Evolutionary conservation across 2,329 filamentous ascomycete genomes (phyloP).

Genomic region (Fusarium buharicum): DNA sequence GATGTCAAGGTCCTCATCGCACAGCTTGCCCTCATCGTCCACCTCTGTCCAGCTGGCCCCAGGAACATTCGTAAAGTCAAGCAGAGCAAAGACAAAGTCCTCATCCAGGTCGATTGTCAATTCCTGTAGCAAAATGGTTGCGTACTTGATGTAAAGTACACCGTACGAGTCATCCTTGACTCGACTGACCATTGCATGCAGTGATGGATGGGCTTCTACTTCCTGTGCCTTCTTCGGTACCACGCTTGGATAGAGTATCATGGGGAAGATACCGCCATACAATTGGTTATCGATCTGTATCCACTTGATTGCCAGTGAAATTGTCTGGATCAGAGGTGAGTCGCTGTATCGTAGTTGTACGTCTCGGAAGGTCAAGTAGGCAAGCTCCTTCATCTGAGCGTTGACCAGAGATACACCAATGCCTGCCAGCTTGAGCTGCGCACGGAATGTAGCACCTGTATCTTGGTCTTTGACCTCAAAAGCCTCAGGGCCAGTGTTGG

Average conservation of each 20-base stretch:
- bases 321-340: slow-evolving; percentile 91
- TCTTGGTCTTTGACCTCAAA: slow-evolving; percentile 97
- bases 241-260: slow-evolving; percentile 95
- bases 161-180: slow-evolving; percentile 99
- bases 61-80: slow-evolving; percentile 94
- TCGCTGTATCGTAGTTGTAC: slow-evolving; percentile 92
- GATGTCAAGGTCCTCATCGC: slow-evolving; percentile 89
- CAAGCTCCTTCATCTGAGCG: slow-evolving; percentile 87
- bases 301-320: slow-evolving; percentile 95
- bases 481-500: slow-evolving; percentile 61
- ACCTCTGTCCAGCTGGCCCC: slow-evolving; percentile 79
- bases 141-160: slow-evolving; percentile 98
- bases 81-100: slow-evolving; percentile 94
- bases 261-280: slow-evolving; percentile 97
- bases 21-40: slow-evolving; percentile 84
- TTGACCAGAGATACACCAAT: slow-evolving; percentile 96
- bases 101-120: slow-evolving; percentile 99
- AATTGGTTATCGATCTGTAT: slow-evolving; percentile 99
- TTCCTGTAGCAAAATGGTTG: slow-evolving; percentile 90
- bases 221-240: slow-evolving; percentile 97
- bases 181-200: slow-evolving; percentile 89
- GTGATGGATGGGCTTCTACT: slow-evolving; percentile 93
- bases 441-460: slow-evolving; percentile 87
- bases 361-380: slow-evolving; percentile 92
- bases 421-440: slow-evolving; percentile 87